Conservation (phyloP, 73 alveolate genomes). For the Stentor coeruleus region DNA sequence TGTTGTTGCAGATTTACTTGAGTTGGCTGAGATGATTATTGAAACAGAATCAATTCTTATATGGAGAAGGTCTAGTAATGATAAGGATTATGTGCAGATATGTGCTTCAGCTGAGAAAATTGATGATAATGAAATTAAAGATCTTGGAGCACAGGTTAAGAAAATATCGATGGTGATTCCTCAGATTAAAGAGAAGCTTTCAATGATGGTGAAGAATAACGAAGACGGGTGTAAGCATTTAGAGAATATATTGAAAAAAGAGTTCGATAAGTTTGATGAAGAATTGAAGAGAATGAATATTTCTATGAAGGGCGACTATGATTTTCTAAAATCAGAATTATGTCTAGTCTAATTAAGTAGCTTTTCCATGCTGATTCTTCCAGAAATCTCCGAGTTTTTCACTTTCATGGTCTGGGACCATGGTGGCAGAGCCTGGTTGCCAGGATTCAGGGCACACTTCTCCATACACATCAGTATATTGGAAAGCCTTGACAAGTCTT, state of each 20-base stretch:
- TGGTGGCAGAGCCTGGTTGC: constrained; percentile 94
- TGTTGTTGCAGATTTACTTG: constrained; percentile 36
- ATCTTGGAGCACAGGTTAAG: neutral
- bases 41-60: constrained; percentile 30
- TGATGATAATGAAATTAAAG: neutral
- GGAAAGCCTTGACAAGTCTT: constrained; percentile 96
- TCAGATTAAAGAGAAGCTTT: no score
- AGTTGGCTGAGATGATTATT: constrained; percentile 36
- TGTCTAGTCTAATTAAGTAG: neutral
- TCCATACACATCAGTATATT: constrained; percentile 94
- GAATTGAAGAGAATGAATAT: no score
- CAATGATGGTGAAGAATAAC: no score
- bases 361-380: constrained; percentile 63
- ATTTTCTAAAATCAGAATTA: no score
- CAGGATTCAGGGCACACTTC: constrained; percentile 98
- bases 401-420: constrained; percentile 76
- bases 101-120: neutral
- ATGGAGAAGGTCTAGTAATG: neutral
- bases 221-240: no score
- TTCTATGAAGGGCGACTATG: no score
- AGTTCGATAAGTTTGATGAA: no score
- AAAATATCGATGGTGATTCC: no score
- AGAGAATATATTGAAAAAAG: no score
- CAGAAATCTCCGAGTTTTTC: constrained; percentile 58
- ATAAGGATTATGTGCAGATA: neutral